A percentile compares a stretch with the other conserved stretches of the same genome.
phyloP scores from a whole-genome alignment of 2,329 filamentous ascomycete species.

The Ambrosiella xylebori region DNA sequence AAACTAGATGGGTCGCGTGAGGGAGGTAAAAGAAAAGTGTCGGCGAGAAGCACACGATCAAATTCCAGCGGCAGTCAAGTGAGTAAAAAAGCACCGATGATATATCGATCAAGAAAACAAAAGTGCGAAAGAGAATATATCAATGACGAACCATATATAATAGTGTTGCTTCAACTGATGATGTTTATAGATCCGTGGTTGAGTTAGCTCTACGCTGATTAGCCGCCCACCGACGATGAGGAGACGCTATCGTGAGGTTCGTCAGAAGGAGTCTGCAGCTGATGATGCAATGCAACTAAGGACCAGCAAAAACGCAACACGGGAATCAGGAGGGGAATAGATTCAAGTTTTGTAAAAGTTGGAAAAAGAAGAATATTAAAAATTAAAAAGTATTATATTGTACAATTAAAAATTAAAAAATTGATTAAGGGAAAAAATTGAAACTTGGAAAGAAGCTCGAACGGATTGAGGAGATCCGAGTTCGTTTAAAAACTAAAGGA shows the following conservation, averaged over 20 bases:
- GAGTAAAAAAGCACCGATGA: not conserved
- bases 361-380: not conserved
- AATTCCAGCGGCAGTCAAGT: not conserved
- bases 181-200: not conserved
- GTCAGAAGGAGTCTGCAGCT: slow-evolving; percentile 4
- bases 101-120: not conserved
- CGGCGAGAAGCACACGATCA: not conserved
- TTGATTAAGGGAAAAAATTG: not conserved
- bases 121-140: no score
- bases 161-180: not conserved
- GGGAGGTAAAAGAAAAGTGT: not conserved
- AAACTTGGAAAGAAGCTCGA: not conserved
- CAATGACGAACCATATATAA: not conserved
- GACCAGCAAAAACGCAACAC: not conserved
- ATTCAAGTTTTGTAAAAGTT: not conserved
- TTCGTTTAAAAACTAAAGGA: slow-evolving; percentile 1
- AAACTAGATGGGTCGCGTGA: not conserved
- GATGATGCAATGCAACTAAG: slow-evolving; percentile 4
- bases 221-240: not conserved
- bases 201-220: not conserved
- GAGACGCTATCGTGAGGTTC: not conserved
- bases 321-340: not conserved
- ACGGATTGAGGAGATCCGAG: not conserved
- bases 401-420: not conserved
- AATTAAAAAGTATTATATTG: not conserved